Evolutionary conservation across 768 basidiomycete genomes (phyloP).

Genomic region (Mycena crocata): DNA sequence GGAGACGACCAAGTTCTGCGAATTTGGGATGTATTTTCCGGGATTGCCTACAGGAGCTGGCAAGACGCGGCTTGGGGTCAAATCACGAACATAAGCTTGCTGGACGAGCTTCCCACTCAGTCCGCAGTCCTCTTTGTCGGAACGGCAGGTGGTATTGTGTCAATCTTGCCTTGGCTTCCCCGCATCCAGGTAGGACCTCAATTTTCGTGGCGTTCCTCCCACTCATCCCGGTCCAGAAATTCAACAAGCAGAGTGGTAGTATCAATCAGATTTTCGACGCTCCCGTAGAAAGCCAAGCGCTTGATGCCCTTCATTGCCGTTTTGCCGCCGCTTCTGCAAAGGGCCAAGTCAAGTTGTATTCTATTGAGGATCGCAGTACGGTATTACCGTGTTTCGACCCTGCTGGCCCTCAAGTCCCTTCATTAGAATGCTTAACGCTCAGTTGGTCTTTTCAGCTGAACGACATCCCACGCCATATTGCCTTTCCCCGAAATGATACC

Average conservation of each 20-base stretch:
- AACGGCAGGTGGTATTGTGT: neutral
- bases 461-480: neutral
- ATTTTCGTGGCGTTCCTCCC: neutral
- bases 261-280: neutral
- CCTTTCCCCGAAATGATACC: neutral
- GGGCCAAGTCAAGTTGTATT: neutral
- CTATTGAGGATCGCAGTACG: neutral
- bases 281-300: neutral
- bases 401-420: neutral
- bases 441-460: neutral
- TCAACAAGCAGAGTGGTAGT: neutral
- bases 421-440: neutral
- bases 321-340: neutral
- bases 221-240: neutral
- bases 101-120: neutral
- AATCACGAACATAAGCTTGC: neutral
- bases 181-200: neutral
- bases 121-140: neutral
- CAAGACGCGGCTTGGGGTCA: neutral
- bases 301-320: neutral
- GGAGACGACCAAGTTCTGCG: neutral
- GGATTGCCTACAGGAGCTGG: slow-evolving; percentile 7
- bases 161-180: neutral
- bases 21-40: slow-evolving; percentile 3
- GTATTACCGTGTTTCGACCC: neutral